Conservation (phyloP, 1,284 basidiomycete species). For the Xerocomus amazonicus region DNA sequence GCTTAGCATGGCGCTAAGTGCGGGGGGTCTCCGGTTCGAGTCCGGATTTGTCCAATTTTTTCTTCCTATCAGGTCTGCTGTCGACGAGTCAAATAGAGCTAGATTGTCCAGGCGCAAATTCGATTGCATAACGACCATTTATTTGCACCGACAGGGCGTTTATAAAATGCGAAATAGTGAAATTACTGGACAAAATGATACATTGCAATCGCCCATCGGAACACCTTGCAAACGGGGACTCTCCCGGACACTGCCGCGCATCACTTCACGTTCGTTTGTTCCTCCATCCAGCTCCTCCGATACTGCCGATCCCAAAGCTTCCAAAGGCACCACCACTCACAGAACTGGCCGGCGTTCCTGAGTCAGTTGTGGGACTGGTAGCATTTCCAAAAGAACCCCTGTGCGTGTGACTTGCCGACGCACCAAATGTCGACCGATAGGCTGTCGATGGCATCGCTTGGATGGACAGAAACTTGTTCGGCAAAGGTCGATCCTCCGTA, state of each 20-base stretch:
- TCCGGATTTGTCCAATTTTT: slow-evolving; percentile 36
- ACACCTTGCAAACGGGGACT: slow-evolving; percentile 2
- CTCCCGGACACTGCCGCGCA: not conserved
- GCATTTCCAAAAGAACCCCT: slow-evolving; percentile 22
- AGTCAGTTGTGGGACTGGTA: slow-evolving; percentile 24
- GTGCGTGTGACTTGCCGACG: slow-evolving; percentile 19
- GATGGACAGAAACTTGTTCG: slow-evolving; percentile 78
- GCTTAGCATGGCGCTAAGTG: slow-evolving; percentile 39
- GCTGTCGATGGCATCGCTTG: slow-evolving; percentile 62
- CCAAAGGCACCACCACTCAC: slow-evolving; percentile 43
- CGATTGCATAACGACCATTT: no score
- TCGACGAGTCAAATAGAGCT: no score
- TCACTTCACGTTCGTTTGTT: slow-evolving; percentile 23
- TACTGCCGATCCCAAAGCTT: slow-evolving; percentile 44
- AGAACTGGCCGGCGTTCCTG: slow-evolving; percentile 19
- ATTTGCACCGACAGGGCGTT: not conserved
- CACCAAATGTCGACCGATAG: slow-evolving; percentile 58
- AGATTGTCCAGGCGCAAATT: no score
- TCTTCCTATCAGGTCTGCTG: not conserved
- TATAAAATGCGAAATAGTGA: slow-evolving; percentile 8
- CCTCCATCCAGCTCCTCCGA: slow-evolving; percentile 33
- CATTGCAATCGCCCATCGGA: slow-evolving; percentile 11
- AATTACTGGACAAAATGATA: slow-evolving; percentile 10
- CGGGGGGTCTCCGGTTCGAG: slow-evolving; percentile 43
- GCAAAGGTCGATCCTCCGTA: slow-evolving; percentile 72